A percentile compares a stretch with the other conserved stretches of the same genome.
Evolutionary conservation across 176 grass and related monocot genomes (phyloP).

Genomic region (Eremochloa ophiuroides): DNA sequence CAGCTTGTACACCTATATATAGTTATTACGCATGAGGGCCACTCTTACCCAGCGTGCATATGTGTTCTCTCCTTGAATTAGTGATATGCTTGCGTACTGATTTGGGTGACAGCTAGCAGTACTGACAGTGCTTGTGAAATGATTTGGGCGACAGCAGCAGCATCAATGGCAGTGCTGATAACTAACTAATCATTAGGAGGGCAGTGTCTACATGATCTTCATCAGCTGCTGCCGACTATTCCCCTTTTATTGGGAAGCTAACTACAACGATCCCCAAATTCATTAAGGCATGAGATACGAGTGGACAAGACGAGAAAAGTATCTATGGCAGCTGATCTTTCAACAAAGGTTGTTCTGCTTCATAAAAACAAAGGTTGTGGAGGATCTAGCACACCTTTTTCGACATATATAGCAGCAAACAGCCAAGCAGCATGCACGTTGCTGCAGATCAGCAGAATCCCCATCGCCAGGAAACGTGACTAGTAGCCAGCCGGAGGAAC

Average conservation of each 20-base stretch:
- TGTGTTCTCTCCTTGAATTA: neutral
- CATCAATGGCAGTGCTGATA: conserved; percentile 18
- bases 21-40: neutral
- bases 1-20: neutral
- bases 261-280: conserved; percentile 30
- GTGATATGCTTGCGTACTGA: neutral
- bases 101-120: conserved; percentile 1
- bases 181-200: conserved; percentile 38
- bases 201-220: neutral
- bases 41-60: neutral
- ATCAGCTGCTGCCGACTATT: conserved; percentile 28
- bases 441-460: conserved; percentile 28
- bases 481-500: conserved; percentile 18
- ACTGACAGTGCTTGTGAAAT: conserved; percentile 7
- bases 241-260: conserved; percentile 22
- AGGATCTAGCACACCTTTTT: conserved; percentile 44
- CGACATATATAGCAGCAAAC: neutral
- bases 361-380: conserved; percentile 39
- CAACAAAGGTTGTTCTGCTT: conserved; percentile 37
- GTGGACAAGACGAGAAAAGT: conserved; percentile 39
- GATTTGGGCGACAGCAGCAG: conserved; percentile 14
- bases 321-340: conserved; percentile 29
- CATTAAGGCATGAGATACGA: conserved; percentile 5
- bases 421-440: conserved; percentile 15
- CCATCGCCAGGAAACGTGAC: conserved; percentile 19